Evolutionary conservation across 139 green algal species (phyloP).

Genomic region (Klebsormidium nitens): DNA sequence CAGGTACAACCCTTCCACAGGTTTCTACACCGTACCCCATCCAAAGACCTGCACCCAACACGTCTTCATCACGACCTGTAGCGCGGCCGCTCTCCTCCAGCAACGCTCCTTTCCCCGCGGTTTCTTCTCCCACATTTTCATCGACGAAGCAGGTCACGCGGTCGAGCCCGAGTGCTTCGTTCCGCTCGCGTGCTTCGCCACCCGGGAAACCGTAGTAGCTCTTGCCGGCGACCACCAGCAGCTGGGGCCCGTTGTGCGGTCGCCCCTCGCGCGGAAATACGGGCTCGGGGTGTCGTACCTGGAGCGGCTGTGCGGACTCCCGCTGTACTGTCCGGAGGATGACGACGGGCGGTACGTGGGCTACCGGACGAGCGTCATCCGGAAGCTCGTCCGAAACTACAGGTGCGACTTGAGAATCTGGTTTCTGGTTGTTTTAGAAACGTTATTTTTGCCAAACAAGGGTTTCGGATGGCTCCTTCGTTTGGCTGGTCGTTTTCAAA

Average conservation of each 20-base stretch:
- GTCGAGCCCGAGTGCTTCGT: conserved; percentile 23
- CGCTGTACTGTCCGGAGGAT: background rate
- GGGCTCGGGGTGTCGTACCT: conserved; percentile 63
- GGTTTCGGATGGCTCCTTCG: too few species aligned
- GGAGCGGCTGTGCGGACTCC: conserved; percentile 49
- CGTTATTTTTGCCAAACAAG: too few species aligned
- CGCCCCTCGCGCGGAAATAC: conserved; percentile 24
- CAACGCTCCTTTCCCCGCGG: background rate
- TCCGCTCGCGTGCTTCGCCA: background rate
- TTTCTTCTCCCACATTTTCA: conserved; percentile 50
- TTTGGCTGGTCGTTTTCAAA: too few species aligned
- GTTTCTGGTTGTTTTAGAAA: too few species aligned
- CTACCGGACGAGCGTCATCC: conserved; percentile 8
- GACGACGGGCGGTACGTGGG: too few species aligned
- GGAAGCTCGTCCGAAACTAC: conserved; percentile 74
- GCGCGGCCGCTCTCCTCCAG: background rate
- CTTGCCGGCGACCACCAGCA: conserved; percentile 68
- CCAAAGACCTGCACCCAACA: background rate
- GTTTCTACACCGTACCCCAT: background rate
- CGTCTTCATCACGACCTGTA: conserved; percentile 8
- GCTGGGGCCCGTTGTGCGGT: conserved; percentile 54
- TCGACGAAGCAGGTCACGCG: conserved; percentile 40
- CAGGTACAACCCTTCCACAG: background rate
- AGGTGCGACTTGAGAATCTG: too few species aligned
- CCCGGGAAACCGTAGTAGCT: conserved; percentile 27